Percentiles rank a stretch among this genome's conserved stretches.
phyloP scores from a whole-genome alignment of 352 stramenopile genomes.

The Phytophthora cactorum region DNA sequence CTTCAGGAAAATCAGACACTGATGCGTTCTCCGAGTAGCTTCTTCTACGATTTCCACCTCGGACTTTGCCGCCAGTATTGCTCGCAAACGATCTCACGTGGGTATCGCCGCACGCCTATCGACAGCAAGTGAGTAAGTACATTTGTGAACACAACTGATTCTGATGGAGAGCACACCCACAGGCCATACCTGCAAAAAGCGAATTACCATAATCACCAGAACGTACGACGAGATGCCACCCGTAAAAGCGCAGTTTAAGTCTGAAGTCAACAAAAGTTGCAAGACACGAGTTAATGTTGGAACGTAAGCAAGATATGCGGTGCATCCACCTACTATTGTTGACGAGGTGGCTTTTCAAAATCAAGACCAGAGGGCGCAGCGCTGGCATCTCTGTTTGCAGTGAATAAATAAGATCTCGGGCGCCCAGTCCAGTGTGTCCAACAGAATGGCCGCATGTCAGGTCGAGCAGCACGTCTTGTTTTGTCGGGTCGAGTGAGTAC shows the following conservation, averaged over 20 bases:
- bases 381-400: slow-evolving; percentile 92
- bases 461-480: slow-evolving; percentile 85
- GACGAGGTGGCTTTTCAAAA: slow-evolving; percentile 92
- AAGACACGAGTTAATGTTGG: slow-evolving; percentile 23
- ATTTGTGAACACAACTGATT: background rate
- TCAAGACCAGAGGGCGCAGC: slow-evolving; percentile 93
- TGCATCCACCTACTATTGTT: slow-evolving; percentile 42
- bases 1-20: slow-evolving; percentile 26
- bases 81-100: slow-evolving; percentile 58
- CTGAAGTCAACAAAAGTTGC: slow-evolving; percentile 48
- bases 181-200: slow-evolving; percentile 88
- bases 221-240: slow-evolving; percentile 96
- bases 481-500: slow-evolving; percentile 39
- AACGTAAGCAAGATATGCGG: background rate
- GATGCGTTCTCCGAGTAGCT: slow-evolving; percentile 42
- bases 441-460: slow-evolving; percentile 95
- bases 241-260: slow-evolving; percentile 94
- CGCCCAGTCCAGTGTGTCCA: slow-evolving; percentile 94
- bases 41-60: slow-evolving; percentile 29
- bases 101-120: slow-evolving; percentile 74
- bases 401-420: slow-evolving; percentile 92
- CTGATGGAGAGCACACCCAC: background rate
- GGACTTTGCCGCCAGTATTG: slow-evolving; percentile 22
- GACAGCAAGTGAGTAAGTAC: background rate
- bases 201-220: slow-evolving; percentile 94